Percentiles rank a stretch among this genome's conserved stretches.
Conservation (phyloP, 2,329 filamentous ascomycete species). For the Chrysosphaeria jannelii region DNA sequence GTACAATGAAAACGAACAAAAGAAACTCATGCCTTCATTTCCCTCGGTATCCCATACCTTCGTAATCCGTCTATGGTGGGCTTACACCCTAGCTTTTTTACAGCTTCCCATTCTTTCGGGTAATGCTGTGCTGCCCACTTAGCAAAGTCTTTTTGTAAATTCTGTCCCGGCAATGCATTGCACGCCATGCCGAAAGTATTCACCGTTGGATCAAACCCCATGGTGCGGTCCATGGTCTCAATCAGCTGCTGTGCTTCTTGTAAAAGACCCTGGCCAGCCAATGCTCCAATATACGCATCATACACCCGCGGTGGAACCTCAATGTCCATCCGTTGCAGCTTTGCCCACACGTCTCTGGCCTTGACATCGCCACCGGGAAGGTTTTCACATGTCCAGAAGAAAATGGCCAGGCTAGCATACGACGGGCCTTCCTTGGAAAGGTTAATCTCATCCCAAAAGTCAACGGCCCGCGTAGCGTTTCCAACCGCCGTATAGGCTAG, state of each 20-base stretch:
- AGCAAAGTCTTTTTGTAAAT: conserved; percentile 38
- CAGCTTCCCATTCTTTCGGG: conserved; percentile 34
- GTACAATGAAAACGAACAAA: too few species aligned
- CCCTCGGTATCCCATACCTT: conserved; percentile 18
- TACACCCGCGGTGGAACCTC: conserved; percentile 46
- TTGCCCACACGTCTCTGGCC: conserved; percentile 38
- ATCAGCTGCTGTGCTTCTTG: conserved; percentile 37
- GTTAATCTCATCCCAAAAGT: conserved; percentile 66
- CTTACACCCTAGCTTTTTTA: conserved; percentile 22
- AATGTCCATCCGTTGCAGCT: conserved; percentile 44
- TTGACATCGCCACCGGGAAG: conserved; percentile 24
- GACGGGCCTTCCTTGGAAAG: conserved; percentile 61
- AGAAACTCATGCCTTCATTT: conserved; percentile 6
- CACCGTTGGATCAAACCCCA: conserved; percentile 33
- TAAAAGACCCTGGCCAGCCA: conserved; percentile 42
- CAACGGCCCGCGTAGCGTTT: conserved; percentile 27
- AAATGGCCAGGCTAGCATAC: conserved; percentile 49
- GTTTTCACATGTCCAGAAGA: conserved; percentile 49
- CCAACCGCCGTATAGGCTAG: conserved; percentile 29
- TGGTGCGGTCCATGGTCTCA: conserved; percentile 31
- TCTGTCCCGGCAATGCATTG: conserved; percentile 36
- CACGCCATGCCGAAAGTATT: conserved; percentile 42
- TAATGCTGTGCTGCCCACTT: conserved; percentile 42
- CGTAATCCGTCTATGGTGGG: conserved; percentile 14
- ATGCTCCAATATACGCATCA: conserved; percentile 43